Base-by-base conservation (phyloP, 441 rosid genomes). In the Pelargonium citronellum region DNA sequence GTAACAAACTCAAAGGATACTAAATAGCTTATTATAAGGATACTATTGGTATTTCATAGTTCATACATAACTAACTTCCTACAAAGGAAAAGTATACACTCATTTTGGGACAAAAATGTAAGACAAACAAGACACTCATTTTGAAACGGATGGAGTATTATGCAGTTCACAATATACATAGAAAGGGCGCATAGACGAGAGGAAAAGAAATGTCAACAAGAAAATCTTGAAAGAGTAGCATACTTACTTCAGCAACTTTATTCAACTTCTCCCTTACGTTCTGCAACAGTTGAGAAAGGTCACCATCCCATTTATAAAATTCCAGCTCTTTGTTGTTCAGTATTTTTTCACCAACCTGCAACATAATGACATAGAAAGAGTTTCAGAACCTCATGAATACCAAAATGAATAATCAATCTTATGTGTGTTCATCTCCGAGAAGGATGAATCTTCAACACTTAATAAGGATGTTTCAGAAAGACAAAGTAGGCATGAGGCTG, bases 281-380 rank as follows among this genome's bases (percentile, higher is more conserved):
- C 83, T 94, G 95, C 82, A 94, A 73, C 69, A 94, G 79, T 43
- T 83, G 83, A 20, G 89, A 76, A 69, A 94, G 97, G 11, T 91
- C 91, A 9, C 91, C 96, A 22, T 94, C 91, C 99, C 99, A 94
- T 79, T 85, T 91, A 75, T 91, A 94, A 78, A 94, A 94, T 47
- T 94, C 92, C 67, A 94, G 79, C 30, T 86, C 94, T 79, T 84
- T 87, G 39, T 75, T 80, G 68, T 91, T 70, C 7, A 94, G 96
- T 81, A 94, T 74, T 80, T 66, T 84, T 81, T 78, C 89, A 13
- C 95, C 90, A 51, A 94, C 96, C 97, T 91, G 76, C 78, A 65
- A 71, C 9, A 44, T 67, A 34, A 8, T 24, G 6, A 24, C 58
- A 55, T 2, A 11, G 51, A 55, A 63, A 70, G 16, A 8, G 68